Conservation (phyloP, 116 monocot genomes). For the Dioscorea cayenensis region DNA sequence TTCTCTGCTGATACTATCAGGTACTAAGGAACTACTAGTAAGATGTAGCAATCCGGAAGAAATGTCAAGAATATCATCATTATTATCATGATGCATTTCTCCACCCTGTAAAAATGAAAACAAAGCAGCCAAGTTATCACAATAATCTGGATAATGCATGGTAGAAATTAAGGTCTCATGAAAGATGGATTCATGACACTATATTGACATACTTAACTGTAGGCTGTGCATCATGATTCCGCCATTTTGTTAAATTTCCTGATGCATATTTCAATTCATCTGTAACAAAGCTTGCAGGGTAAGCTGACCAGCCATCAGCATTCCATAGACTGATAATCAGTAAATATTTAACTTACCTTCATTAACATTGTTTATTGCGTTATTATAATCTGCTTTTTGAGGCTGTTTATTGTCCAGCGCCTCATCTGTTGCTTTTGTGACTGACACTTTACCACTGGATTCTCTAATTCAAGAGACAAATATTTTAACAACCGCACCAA, state of each 20-base stretch:
- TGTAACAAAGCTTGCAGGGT: conserved; percentile 5
- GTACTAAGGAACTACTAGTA: conserved; percentile 61
- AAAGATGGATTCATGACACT: background rate
- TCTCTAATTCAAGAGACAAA: conserved; percentile 14
- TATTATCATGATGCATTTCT: conserved; percentile 16
- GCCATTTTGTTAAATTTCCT: conserved; percentile 54
- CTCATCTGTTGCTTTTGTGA: conserved; percentile 4
- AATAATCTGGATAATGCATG: background rate
- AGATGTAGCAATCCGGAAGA: conserved; percentile 80
- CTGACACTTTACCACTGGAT: conserved; percentile 9
- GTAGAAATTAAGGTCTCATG: background rate
- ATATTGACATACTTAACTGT: conserved; percentile 32
- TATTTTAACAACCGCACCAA: background rate
- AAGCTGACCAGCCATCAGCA: background rate
- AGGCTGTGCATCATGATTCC: conserved; percentile 24
- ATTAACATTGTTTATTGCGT: conserved; percentile 1
- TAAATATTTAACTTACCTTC: conserved; percentile 8
- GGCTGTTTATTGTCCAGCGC: conserved; percentile 5
- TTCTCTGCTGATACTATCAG: conserved; percentile 55
- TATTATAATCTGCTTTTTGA: conserved; percentile 3
- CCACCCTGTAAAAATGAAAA: conserved; percentile 26
- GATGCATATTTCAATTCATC: conserved; percentile 23
- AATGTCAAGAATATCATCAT: conserved; percentile 66
- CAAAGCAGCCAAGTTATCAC: background rate
- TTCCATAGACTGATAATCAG: background rate